Conservation (phyloP, 2,329 filamentous ascomycete species). For the Ascochyta rabiei region DNA sequence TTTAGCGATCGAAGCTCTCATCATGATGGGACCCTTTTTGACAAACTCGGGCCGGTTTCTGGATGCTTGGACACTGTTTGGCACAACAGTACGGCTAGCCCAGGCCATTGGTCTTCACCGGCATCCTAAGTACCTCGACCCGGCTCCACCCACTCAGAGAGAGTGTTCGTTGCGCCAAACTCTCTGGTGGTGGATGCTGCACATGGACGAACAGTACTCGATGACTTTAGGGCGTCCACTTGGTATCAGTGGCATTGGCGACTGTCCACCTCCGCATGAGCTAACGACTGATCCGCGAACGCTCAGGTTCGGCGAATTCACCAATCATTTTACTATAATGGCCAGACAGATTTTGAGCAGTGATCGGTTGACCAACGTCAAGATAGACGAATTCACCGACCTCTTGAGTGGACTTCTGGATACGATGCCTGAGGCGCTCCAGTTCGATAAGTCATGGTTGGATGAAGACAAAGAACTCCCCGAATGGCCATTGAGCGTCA, state of each 20-base stretch:
- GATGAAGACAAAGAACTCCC: slow-evolving; percentile 47
- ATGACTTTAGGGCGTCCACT: slow-evolving; percentile 57
- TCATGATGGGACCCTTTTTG: slow-evolving; percentile 57
- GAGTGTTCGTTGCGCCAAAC: slow-evolving; percentile 53
- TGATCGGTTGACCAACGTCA: slow-evolving; percentile 49
- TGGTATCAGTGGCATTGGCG: slow-evolving; percentile 57
- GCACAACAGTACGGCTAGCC: slow-evolving; percentile 56
- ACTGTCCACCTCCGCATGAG: slow-evolving; percentile 55
- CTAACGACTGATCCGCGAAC: slow-evolving; percentile 53
- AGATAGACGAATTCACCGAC: slow-evolving; percentile 57
- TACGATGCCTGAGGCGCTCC: slow-evolving; percentile 55
- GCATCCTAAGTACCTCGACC: slow-evolving; percentile 54
- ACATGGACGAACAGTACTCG: slow-evolving; percentile 59
- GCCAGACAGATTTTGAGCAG: slow-evolving; percentile 55
- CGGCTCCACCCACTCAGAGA: slow-evolving; percentile 47
- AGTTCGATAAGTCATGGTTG: slow-evolving; percentile 56
- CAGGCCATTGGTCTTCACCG: slow-evolving; percentile 58
- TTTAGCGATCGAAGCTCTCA: slow-evolving; percentile 53
- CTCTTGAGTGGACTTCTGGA: slow-evolving; percentile 51
- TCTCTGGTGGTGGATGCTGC: slow-evolving; percentile 61
- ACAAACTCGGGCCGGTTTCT: slow-evolving; percentile 58
- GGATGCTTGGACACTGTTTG: slow-evolving; percentile 58
- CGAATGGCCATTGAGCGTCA: slow-evolving; percentile 55
- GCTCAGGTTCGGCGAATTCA: slow-evolving; percentile 54
- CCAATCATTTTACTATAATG: slow-evolving; percentile 56